Conservation (phyloP, 1,284 basidiomycete species). For the Pseudozyma thailandica region DNA sequence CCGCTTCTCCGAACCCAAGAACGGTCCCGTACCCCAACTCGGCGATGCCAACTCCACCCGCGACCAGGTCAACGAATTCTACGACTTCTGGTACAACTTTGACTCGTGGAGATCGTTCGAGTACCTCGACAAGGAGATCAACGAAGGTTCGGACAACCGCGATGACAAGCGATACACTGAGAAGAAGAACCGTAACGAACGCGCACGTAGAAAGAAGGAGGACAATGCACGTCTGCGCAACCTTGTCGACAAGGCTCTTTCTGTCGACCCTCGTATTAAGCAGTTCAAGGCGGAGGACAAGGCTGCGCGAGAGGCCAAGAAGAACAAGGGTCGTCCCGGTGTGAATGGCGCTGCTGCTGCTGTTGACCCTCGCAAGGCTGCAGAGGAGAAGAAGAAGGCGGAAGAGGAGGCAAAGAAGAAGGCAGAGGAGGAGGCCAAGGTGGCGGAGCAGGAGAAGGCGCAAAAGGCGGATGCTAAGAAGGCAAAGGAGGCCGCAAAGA, state of each 20-base stretch:
- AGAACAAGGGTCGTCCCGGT: conserved; percentile 73
- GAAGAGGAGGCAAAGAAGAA: conserved; percentile 80
- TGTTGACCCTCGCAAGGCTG: conserved; percentile 48
- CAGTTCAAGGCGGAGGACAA: conserved; percentile 97
- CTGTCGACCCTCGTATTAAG: conserved; percentile 93
- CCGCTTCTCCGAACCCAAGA: conserved; percentile 81
- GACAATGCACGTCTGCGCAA: conserved; percentile 89
- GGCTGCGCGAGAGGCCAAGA: conserved; percentile 92
- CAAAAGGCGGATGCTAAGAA: conserved; percentile 89
- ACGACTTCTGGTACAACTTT: conserved; percentile 99
- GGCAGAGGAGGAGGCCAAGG: conserved; percentile 77
- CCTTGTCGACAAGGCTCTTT: conserved; percentile 87
- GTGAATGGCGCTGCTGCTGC: conserved; percentile 62
- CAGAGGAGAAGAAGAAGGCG: conserved; percentile 71
- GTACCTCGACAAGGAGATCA: conserved; percentile 97
- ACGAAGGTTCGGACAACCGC: conserved; percentile 95
- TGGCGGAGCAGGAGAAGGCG: conserved; percentile 71
- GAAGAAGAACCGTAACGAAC: conserved; percentile 99
- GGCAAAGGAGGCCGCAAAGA: conserved; percentile 76
- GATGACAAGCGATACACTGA: conserved; percentile 99
- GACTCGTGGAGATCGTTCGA: conserved; percentile 98
- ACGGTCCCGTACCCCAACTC: conserved; percentile 84
- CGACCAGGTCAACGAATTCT: conserved; percentile 88
- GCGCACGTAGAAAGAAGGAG: conserved; percentile 95
- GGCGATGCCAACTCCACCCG: conserved; percentile 80